Evolutionary conservation across 495 filamentous ascomycete species (phyloP).

Genomic region (Penicillium manginii): DNA sequence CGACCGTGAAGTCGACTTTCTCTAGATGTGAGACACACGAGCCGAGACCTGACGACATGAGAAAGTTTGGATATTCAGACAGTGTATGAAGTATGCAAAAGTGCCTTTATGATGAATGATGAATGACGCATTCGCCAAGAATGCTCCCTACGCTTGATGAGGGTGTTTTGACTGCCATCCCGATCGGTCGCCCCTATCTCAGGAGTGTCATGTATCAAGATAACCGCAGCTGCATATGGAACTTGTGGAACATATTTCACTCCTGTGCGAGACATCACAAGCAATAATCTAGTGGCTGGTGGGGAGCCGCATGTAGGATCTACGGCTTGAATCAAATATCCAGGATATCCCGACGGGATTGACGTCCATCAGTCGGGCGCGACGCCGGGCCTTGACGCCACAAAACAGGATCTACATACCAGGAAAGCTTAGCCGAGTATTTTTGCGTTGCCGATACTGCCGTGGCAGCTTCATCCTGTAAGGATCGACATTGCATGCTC

Average conservation of each 20-base stretch:
- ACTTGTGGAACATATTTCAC: no score
- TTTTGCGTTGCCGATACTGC: background rate
- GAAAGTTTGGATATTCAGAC: background rate
- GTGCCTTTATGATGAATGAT: background rate
- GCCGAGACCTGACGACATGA: background rate
- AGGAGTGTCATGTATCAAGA: background rate
- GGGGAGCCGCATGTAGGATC: no score
- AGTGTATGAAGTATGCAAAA: background rate
- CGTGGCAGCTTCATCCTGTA: background rate
- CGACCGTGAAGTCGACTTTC: conserved; percentile 1
- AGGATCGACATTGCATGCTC: background rate
- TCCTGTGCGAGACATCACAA: no score
- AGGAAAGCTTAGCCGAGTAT: background rate
- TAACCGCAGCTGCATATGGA: background rate
- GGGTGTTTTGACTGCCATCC: background rate
- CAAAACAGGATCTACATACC: no score
- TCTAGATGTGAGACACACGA: background rate
- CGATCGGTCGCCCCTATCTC: background rate
- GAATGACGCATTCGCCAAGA: background rate
- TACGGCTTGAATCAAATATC: no score
- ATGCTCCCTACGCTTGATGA: background rate
- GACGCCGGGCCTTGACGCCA: no score
- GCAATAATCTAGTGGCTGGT: no score
- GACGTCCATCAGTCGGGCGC: no score
- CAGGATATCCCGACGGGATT: no score